Evolutionary conservation across 1,139 yeast genomes (phyloP).

Genomic region (Tardiomyces depauwii): DNA sequence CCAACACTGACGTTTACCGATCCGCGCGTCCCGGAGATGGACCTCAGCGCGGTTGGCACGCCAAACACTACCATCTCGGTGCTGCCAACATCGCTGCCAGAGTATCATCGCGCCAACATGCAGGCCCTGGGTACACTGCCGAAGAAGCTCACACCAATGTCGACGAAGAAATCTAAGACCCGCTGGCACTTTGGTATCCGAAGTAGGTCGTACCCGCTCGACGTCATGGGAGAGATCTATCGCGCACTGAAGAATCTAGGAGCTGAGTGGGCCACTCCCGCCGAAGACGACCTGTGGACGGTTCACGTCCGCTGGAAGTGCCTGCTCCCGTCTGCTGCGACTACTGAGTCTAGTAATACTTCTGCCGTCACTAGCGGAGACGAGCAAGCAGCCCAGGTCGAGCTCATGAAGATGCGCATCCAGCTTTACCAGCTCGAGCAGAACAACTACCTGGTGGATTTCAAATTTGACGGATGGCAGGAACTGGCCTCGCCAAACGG

Average conservation of each 20-base stretch:
- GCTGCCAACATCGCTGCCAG: constrained; percentile 86
- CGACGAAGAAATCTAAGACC: constrained; percentile 78
- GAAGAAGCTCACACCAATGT: constrained; percentile 55
- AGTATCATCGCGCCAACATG: constrained; percentile 92
- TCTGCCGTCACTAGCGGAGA: constrained; percentile 5
- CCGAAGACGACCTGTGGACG: constrained; percentile 86
- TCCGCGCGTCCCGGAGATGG: constrained; percentile 4
- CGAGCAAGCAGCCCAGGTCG: constrained; percentile 20
- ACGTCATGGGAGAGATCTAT: constrained; percentile 97
- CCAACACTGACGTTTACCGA: constrained; percentile 10
- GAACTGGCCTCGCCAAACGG: constrained; percentile 11
- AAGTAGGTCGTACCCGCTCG: constrained; percentile 91
- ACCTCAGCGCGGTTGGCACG: constrained; percentile 20
- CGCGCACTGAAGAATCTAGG: constrained; percentile 88
- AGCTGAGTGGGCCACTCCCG: constrained; percentile 95
- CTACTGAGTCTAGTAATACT: constrained; percentile 9
- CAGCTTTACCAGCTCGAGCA: constrained; percentile 94
- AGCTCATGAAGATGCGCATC: constrained; percentile 92
- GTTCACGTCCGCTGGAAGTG: constrained; percentile 94
- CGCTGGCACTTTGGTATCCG: constrained; percentile 99
- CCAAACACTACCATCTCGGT: constrained; percentile 65
- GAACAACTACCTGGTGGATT: constrained; percentile 89
- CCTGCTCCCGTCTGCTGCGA: constrained; percentile 35
- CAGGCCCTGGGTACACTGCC: constrained; percentile 35
- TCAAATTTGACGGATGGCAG: constrained; percentile 98